Base-by-base conservation (phyloP, 1,284 basidiomycete genomes). In the Irpex rosettiformis region DNA sequence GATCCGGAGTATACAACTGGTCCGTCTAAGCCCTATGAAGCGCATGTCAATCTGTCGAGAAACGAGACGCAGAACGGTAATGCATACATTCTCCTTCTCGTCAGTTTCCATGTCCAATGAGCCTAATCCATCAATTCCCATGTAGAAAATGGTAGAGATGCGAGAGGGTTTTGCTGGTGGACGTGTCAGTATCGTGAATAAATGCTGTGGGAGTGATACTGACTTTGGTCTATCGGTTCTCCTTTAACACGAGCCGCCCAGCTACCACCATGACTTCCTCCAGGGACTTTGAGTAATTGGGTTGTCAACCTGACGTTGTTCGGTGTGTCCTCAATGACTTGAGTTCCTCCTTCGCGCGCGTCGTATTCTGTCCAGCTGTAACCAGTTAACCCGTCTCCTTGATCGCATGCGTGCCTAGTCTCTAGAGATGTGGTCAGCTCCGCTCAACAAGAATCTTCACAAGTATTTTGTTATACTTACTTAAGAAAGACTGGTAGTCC, bases 301-400 rank as follows among this genome's bases (percentile, higher is more conserved):
- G 92, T 94, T 7, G 88, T 92, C 33, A 98, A 77, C 67, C 88
- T 79, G 54, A 96, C 85, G 66, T 97, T 97, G 73, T 95, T 95
- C 57, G 75, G 70, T 21, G 81, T 77, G 71, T 98, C 95, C 61
- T 87, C 83, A 61, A 98, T 79, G 58, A 92, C 83, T 72, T 98
- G 92, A 13, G 90, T 80, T 52, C 93, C 94, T 58, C 93, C 93
- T 65, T 89, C 82, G 28, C 93, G 84, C 13, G 91, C 80, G 70
- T 98, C 94, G 69, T 94, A 95, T 65, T 86, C 83, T 4, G 89
- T 90, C 89, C 92, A 98, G 13, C 89, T 89, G 74, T 96, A 98
- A 42, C 80, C 80, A 54, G 86, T 81, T 48, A 97, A 77, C 3
- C 84, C 86, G 67, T 96, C 93, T 8, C 83, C 85, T 71, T 96